A percentile compares a stretch with the other conserved stretches of the same genome.
Evolutionary conservation across 1,139 yeast genomes (phyloP).

Genomic region (Suhomyces taliae): DNA sequence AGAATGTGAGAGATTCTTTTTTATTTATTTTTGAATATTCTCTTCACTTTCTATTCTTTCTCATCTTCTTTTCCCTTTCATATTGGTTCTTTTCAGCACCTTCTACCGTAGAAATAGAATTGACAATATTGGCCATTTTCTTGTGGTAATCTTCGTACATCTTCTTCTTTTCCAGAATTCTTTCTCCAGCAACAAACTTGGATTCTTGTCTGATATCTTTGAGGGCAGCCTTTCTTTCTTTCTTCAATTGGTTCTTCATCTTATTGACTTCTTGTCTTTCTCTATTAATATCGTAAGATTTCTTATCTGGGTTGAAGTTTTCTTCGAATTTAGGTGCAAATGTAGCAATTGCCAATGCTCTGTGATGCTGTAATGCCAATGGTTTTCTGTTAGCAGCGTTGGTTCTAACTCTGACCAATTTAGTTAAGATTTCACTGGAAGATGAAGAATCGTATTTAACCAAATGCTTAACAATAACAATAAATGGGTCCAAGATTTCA

Average conservation of each 20-base stretch:
- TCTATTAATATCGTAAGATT: conserved; percentile 81
- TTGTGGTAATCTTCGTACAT: conserved; percentile 79
- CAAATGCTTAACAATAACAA: conserved; percentile 36
- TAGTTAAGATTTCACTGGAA: conserved; percentile 40
- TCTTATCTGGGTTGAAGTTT: conserved; percentile 93
- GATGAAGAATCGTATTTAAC: conserved; percentile 33
- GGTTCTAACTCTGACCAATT: conserved; percentile 45
- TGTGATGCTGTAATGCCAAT: conserved; percentile 81
- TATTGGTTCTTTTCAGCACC: conserved; percentile 93
- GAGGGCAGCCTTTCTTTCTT: conserved; percentile 84
- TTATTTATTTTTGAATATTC: too few relatives aligned
- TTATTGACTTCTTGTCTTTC: conserved; percentile 81
- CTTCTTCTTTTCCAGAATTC: conserved; percentile 72
- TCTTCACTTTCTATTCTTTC: conserved; percentile 43
- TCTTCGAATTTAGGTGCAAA: conserved; percentile 92
- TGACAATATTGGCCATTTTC: conserved; percentile 84
- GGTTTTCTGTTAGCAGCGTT: conserved; percentile 57
- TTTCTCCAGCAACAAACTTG: conserved; percentile 83
- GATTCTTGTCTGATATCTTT: conserved; percentile 91
- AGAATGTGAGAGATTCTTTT: too few relatives aligned
- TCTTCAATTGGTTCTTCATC: conserved; percentile 81
- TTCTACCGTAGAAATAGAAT: conserved; percentile 85
- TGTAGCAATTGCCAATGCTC: conserved; percentile 80
- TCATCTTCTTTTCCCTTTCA: conserved; percentile 76
- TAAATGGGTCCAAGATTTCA: conserved; percentile 53